These are phyloP conservation scores for Saitozyma podzolica DNA, from an alignment of 768 basidiomycete species.

Conservation along the genomic window DNA sequence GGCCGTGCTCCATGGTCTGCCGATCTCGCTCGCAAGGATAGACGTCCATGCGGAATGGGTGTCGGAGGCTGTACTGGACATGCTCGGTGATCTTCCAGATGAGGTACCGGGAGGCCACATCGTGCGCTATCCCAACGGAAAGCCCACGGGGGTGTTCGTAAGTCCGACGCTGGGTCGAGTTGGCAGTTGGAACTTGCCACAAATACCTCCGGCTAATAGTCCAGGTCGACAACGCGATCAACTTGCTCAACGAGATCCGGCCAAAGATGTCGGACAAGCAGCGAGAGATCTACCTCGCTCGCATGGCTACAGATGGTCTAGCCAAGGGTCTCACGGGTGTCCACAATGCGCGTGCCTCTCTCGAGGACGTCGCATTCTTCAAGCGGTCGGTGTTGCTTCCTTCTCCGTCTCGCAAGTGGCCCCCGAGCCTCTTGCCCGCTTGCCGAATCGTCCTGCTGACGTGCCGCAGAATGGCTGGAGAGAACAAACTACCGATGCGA, in stretches of 20 bases:
- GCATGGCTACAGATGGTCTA: constrained; percentile 68
- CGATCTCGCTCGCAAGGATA: constrained; percentile 71
- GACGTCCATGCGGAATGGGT: constrained; percentile 89
- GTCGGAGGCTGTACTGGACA: constrained; percentile 66
- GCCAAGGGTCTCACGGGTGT: constrained; percentile 78
- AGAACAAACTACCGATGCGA: constrained; percentile 65
- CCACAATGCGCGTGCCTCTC: constrained; percentile 71
- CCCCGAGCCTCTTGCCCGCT: background rate
- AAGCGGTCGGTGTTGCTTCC: no score
- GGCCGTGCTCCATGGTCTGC: constrained; percentile 65
- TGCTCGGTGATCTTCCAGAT: constrained; percentile 62
- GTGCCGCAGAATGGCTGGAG: constrained; percentile 64
- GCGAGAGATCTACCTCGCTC: constrained; percentile 65
- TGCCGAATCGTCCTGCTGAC: constrained; percentile 4
- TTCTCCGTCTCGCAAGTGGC: constrained; percentile 57
- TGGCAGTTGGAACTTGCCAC: background rate
- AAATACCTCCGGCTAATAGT: background rate
- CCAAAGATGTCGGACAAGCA: constrained; percentile 66
- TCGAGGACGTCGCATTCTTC: constrained; percentile 64
- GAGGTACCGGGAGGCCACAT: constrained; percentile 75
- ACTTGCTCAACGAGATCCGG: constrained; percentile 60
- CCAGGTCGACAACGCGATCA: constrained; percentile 79
- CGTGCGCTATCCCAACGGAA: constrained; percentile 63
- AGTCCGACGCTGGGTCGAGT: constrained; percentile 1
- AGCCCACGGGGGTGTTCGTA: constrained; percentile 65